Evolutionary conservation across 139 green algal species (phyloP).

Genomic region (Volvox reticuliferus): DNA sequence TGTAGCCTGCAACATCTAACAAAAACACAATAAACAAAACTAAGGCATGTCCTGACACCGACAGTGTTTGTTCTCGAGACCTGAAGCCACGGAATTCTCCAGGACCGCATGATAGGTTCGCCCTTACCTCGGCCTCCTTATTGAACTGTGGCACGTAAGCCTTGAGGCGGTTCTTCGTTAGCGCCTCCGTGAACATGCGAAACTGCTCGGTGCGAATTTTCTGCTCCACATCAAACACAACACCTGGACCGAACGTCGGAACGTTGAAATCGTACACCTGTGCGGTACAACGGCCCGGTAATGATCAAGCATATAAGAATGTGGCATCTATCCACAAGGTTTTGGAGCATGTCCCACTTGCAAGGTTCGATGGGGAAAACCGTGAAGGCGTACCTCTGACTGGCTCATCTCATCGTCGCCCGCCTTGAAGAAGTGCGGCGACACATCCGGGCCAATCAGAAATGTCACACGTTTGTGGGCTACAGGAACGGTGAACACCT

Average conservation of each 20-base stretch:
- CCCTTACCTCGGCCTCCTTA: slow-evolving; percentile 81
- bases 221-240: slow-evolving; percentile 99
- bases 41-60: too few relatives aligned
- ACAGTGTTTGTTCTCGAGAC: slow-evolving; percentile 69
- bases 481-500: slow-evolving; percentile 98
- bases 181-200: slow-evolving; percentile 93
- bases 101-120: slow-evolving; percentile 26
- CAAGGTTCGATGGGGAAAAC: not conserved
- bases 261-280: slow-evolving; percentile 98
- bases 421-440: slow-evolving; percentile 97
- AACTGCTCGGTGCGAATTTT: slow-evolving; percentile 96
- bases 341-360: not conserved
- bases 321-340: too few relatives aligned
- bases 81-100: slow-evolving; percentile 93
- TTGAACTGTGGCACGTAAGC: slow-evolving; percentile 94
- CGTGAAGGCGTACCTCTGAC: slow-evolving; percentile 76
- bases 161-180: slow-evolving; percentile 90
- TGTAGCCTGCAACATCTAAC: too few relatives aligned
- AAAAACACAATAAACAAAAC: too few relatives aligned
- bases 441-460: slow-evolving; percentile 91
- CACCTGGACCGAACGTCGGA: slow-evolving; percentile 96
- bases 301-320: not conserved
- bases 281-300: not conserved
- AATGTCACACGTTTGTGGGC: slow-evolving; percentile 97
- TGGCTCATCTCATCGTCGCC: slow-evolving; percentile 93